A percentile compares a stretch with the other conserved stretches of the same genome.
Evolutionary conservation across 306 rosid species (phyloP).

Genomic region (Acacia melanoxylon): DNA sequence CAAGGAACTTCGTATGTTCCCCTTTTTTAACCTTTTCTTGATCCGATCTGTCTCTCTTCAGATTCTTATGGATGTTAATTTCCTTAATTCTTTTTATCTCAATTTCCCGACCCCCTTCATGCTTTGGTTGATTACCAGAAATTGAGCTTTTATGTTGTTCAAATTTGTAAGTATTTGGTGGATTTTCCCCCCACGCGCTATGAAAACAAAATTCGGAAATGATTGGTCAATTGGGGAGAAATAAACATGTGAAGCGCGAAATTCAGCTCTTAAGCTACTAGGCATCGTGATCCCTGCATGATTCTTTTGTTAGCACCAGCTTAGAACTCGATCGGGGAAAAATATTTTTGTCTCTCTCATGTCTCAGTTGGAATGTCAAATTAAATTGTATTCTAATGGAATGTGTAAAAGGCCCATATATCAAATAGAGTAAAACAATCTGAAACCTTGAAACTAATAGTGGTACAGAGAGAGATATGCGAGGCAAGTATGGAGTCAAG

Average conservation of each 20-base stretch:
- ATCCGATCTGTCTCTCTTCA: slow-evolving; percentile 18
- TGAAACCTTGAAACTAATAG: not conserved
- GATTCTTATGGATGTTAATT: not conserved
- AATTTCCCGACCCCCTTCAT: slow-evolving; percentile 40
- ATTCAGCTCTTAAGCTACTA: not conserved
- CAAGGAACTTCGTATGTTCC: slow-evolving; percentile 86
- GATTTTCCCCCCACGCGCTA: not conserved
- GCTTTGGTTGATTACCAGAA: slow-evolving; percentile 6
- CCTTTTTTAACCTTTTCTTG: not conserved
- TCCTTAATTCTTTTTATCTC: slow-evolving; percentile 44
- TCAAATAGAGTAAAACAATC: not conserved
- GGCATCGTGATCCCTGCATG: not conserved
- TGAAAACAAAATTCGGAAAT: not conserved
- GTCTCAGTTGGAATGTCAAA: not conserved
- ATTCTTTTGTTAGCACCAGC: slow-evolving; percentile 25
- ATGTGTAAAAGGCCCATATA: not conserved
- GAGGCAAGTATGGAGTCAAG: not conserved
- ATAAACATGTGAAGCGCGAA: not conserved
- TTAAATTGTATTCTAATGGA: not conserved
- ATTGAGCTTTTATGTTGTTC: slow-evolving; percentile 1
- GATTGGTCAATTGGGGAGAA: slow-evolving; percentile 2
- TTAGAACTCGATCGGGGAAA: not conserved
- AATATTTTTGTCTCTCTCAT: not conserved
- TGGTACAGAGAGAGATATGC: not conserved
- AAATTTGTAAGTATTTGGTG: not conserved